Evolutionary conservation across 2,329 filamentous ascomycete species (phyloP), one percentile per base, ranked within the genome.

Genomic region (Neofusicoccum parvum): DNA sequence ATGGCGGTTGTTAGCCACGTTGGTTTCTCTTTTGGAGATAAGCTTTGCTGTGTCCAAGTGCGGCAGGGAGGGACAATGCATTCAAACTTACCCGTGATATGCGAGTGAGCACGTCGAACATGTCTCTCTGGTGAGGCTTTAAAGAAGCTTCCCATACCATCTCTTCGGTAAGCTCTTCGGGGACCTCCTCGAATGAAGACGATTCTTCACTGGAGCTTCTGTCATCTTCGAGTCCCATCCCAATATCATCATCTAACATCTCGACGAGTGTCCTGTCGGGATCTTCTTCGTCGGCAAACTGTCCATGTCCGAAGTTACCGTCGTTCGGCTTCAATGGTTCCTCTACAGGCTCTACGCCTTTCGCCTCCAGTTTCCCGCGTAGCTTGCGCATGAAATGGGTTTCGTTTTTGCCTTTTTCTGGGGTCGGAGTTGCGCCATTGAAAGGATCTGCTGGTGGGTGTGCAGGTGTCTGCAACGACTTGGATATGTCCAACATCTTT

Each of bases 81-180:
- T n/a, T 17, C 72, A 15, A 48, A 20, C 43, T 49, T 48, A 37
- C 56, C n/a, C 56, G 37, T 3, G 78, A 78, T 3, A 79, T 73
- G n/a, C 73, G 73, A 23, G 78, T 71, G 27, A 82, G 70, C 41
- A 75, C 71, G 15, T 80, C 76, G 45, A 77, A 73, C 5, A 82
- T 66, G 43, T 72, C 71, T 36, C 73, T 73, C 59, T 82, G 80
- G 45, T 81, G 75, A 12, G 78, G 73, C 43, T 75, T 67, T 0
- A 82, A 72, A 14, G 70, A 72, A 3, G 71, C 69, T 50, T 78
- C 75, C 80, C 80, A 81, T 36, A 74, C 72, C 41, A 77, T 69
- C 23, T 75, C 76, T 48, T 77, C 73, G 12, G 68, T 67, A 36
- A 72, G 67, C 5, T 70, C 53, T 5, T 59, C 48, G 12, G n/a